Evolutionary conservation across 129 eudicot genomes (phyloP).

Genomic region (Flaveria brownii): DNA sequence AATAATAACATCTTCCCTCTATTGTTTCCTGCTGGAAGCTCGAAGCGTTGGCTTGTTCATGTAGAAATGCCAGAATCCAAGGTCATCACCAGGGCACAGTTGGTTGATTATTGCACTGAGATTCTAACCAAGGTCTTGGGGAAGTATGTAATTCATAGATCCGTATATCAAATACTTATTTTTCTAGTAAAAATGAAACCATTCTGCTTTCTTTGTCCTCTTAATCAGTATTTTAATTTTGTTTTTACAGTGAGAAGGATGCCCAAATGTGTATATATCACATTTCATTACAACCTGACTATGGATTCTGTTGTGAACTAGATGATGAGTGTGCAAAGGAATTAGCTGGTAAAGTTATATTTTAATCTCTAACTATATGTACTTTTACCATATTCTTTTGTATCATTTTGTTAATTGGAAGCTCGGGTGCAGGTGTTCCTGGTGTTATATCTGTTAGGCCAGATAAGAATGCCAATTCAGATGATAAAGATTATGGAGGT

Average conservation of each 20-base stretch:
- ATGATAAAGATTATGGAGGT: constrained; percentile 77
- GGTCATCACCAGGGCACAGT: constrained; percentile 54
- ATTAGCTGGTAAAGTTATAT: constrained; percentile 53
- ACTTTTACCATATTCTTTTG: neutral
- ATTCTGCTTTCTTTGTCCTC: neutral
- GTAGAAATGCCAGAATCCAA: constrained; percentile 53
- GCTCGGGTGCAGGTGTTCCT: constrained; percentile 58
- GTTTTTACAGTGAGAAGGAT: constrained; percentile 64
- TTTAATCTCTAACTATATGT: neutral
- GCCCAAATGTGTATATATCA: constrained; percentile 95
- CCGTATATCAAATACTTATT: neutral
- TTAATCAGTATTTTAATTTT: constrained; percentile 10
- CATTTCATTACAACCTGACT: constrained; percentile 60
- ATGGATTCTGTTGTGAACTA: constrained; percentile 84
- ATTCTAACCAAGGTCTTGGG: constrained; percentile 61
- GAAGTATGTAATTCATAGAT: constrained; percentile 55
- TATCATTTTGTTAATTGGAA: constrained; percentile 11
- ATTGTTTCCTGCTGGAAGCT: constrained; percentile 53
- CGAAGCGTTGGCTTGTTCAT: constrained; percentile 74
- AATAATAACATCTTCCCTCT: constrained; percentile 28
- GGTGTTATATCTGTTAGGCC: constrained; percentile 71
- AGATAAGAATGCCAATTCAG: constrained; percentile 59
- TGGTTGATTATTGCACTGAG: constrained; percentile 74
- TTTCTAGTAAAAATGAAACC: neutral
- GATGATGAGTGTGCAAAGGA: constrained; percentile 74